phyloP scores from a whole-genome alignment of 2,329 filamentous ascomycete genomes.

The Purpureocillium lavendulum region DNA sequence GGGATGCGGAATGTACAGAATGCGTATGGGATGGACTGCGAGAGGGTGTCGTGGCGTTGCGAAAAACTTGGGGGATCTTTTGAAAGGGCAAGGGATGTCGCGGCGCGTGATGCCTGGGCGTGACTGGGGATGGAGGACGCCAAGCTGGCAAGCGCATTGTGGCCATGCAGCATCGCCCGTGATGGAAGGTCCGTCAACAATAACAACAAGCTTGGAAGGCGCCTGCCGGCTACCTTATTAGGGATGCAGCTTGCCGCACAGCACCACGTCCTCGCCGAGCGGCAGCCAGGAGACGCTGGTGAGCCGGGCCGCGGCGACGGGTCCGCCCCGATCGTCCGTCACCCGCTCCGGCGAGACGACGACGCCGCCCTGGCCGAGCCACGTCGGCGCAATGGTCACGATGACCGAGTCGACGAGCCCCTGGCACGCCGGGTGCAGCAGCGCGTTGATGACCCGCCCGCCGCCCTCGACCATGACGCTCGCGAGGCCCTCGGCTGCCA shows the following conservation, averaged over 20 bases:
- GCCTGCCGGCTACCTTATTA: conserved; percentile 11
- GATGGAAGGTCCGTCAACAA: no score
- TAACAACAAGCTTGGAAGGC: no score
- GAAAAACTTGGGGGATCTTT: no score
- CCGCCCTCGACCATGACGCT: conserved; percentile 94
- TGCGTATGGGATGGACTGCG: no score
- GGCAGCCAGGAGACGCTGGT: conserved; percentile 64
- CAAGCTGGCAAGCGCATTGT: no score
- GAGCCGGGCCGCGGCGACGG: conserved; percentile 56
- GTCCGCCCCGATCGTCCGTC: conserved; percentile 37
- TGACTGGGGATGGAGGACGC: no score
- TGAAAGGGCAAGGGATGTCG: no score
- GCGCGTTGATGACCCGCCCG: conserved; percentile 69
- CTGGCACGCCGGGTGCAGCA: conserved; percentile 57
- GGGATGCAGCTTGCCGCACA: conserved; percentile 56
- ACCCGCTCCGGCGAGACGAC: conserved; percentile 62
- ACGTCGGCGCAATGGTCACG: conserved; percentile 82
- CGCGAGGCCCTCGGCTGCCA: conserved; percentile 52
- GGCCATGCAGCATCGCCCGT: no score
- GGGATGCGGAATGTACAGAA: no score
- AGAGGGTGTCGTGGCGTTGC: no score
- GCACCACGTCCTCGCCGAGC: conserved; percentile 73
- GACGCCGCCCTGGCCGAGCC: conserved; percentile 78
- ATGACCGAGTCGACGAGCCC: conserved; percentile 69
- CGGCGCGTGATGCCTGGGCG: no score